Evolutionary conservation across 1,284 basidiomycete genomes (phyloP).

Genomic region (Trametes pubescens): DNA sequence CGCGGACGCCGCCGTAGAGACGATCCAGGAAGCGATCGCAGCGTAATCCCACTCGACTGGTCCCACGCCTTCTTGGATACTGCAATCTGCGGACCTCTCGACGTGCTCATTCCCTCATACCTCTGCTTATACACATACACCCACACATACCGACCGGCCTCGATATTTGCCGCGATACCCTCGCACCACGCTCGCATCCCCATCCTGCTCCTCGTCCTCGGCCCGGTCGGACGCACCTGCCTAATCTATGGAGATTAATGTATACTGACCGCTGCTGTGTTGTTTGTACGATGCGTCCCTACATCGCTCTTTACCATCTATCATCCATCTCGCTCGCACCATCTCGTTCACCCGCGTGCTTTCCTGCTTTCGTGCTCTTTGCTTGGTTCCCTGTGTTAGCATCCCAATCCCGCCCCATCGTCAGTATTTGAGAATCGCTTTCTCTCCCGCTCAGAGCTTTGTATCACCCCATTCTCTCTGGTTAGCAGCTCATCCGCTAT

Average conservation of each 20-base stretch:
- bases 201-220: background rate
- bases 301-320: slow-evolving; percentile 14
- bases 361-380: slow-evolving; percentile 2
- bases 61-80: slow-evolving; percentile 1
- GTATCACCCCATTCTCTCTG: background rate
- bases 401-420: background rate
- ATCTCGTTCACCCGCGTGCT: background rate
- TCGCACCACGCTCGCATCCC: background rate
- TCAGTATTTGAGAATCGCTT: background rate
- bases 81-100: background rate
- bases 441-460: background rate
- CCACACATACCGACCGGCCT: slow-evolving; percentile 5
- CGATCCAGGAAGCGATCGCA: slow-evolving; percentile 1
- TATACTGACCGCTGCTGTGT: slow-evolving; percentile 25
- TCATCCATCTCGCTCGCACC: slow-evolving; percentile 21
- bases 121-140: slow-evolving; percentile 4
- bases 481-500: too few species aligned
- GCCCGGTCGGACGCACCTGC: slow-evolving; percentile 6
- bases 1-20: background rate
- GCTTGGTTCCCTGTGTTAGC: background rate
- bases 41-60: background rate
- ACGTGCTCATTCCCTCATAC: background rate
- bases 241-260: slow-evolving; percentile 25
- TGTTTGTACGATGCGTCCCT: slow-evolving; percentile 33
- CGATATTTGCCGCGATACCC: slow-evolving; percentile 15